These are phyloP conservation scores for Ochetophila trinervis DNA, from an alignment of 306 rosid species.

Conservation along the genomic window DNA sequence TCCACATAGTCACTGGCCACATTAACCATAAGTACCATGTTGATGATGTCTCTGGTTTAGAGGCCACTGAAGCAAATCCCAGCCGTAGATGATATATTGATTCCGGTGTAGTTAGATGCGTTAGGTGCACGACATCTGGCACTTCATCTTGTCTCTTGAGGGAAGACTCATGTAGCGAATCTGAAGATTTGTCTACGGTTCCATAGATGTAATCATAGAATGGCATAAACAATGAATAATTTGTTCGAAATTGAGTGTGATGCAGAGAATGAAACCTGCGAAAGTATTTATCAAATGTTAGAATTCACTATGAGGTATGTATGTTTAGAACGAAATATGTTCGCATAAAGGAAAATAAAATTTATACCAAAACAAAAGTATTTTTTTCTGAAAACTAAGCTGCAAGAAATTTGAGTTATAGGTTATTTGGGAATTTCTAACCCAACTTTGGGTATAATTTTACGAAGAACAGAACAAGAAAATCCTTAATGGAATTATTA, in stretches of 20 bases:
- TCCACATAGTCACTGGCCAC: slow-evolving; percentile 62
- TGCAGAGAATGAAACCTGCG: slow-evolving; percentile 66
- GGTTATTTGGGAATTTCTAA: no score
- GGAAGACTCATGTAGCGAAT: slow-evolving; percentile 31
- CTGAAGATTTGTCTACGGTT: slow-evolving; percentile 46
- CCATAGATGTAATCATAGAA: slow-evolving; percentile 55
- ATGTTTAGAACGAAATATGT: neutral
- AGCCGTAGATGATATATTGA: slow-evolving; percentile 52
- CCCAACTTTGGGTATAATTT: no score
- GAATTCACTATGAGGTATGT: no score
- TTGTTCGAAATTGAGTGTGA: slow-evolving; percentile 67
- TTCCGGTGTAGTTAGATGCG: slow-evolving; percentile 51
- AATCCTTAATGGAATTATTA: no score
- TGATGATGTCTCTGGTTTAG: slow-evolving; percentile 46
- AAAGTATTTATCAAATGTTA: no score
- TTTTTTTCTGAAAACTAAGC: no score
- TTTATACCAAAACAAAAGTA: no score
- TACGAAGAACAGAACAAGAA: no score
- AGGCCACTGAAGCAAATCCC: slow-evolving; percentile 56
- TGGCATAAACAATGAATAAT: slow-evolving; percentile 63
- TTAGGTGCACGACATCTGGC: slow-evolving; percentile 47
- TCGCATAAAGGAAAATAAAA: neutral
- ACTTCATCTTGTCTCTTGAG: slow-evolving; percentile 33
- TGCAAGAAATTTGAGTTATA: no score
- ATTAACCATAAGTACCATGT: slow-evolving; percentile 49